A percentile compares a stretch with the other conserved stretches of the same genome.
These are phyloP conservation scores for Xerocomus brunneocitrinus DNA, from an alignment of 768 basidiomycete genomes.

Conservation along the genomic window DNA sequence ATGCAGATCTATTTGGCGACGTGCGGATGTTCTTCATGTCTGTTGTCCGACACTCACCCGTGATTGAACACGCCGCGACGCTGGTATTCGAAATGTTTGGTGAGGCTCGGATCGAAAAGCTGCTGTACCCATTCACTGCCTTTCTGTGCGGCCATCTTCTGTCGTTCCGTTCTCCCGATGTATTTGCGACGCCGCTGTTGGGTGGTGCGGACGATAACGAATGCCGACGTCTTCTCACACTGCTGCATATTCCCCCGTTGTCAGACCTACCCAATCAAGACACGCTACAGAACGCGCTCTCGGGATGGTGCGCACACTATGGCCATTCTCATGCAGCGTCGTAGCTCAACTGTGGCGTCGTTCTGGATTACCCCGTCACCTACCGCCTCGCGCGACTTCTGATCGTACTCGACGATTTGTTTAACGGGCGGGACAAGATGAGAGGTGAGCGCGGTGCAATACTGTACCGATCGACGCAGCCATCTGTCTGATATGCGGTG, in stretches of 20 bases:
- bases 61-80: constrained; percentile 81
- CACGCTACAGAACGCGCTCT: constrained; percentile 82
- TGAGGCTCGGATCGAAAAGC: constrained; percentile 77
- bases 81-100: constrained; percentile 77
- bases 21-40: constrained; percentile 89
- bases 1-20: constrained; percentile 77
- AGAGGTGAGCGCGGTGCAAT: constrained; percentile 69
- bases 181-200: constrained; percentile 47
- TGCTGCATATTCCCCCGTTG: constrained; percentile 77
- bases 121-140: constrained; percentile 88
- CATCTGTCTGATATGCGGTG: constrained; percentile 87
- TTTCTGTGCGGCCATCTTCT: constrained; percentile 84
- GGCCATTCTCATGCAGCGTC: constrained; percentile 75
- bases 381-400: constrained; percentile 86
- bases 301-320: constrained; percentile 88
- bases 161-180: constrained; percentile 66
- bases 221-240: constrained; percentile 68
- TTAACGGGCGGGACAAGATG: constrained; percentile 67
- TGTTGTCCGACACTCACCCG: constrained; percentile 82
- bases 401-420: constrained; percentile 74
- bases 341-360: constrained; percentile 73
- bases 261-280: constrained; percentile 78
- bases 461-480: constrained; percentile 82
- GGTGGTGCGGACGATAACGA: constrained; percentile 51
- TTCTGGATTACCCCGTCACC: constrained; percentile 74